A percentile compares a stretch with the other conserved stretches of the same genome.
phyloP scores from a whole-genome alignment of 495 filamentous ascomycete genomes.

The Pyrenopolyporus hunteri region DNA sequence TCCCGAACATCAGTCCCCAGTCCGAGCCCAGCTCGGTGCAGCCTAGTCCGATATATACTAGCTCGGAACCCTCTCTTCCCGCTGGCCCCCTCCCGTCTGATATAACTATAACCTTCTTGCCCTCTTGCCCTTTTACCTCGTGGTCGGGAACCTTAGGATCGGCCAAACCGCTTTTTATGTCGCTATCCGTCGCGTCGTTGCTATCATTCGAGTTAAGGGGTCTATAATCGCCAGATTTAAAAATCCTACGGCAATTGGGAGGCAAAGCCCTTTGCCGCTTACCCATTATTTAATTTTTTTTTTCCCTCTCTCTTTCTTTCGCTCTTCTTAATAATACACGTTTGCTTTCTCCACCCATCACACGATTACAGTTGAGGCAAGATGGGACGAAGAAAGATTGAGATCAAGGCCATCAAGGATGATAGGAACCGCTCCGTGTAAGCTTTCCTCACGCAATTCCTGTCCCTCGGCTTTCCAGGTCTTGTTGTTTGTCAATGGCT shows the following conservation, averaged over 20 bases:
- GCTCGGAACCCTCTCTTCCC: slow-evolving; percentile 8
- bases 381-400: slow-evolving; percentile 82
- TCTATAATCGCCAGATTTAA: slow-evolving; percentile 25
- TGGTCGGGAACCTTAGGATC: background rate
- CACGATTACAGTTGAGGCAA: slow-evolving; percentile 34
- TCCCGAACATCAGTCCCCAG: background rate
- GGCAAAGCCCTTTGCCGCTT: slow-evolving; percentile 25
- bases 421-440: slow-evolving; percentile 99
- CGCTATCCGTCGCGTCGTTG: slow-evolving; percentile 26
- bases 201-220: slow-evolving; percentile 24
- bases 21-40: background rate
- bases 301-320: slow-evolving; percentile 3
- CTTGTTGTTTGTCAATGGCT: slow-evolving; percentile 77
- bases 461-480: slow-evolving; percentile 1
- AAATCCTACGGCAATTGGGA: slow-evolving; percentile 33
- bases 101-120: slow-evolving; percentile 24
- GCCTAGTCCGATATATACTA: slow-evolving; percentile 11
- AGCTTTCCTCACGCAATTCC: slow-evolving; percentile 47
- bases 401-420: slow-evolving; percentile 99
- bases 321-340: slow-evolving; percentile 1
- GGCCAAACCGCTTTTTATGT: slow-evolving; percentile 23
- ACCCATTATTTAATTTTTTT: no score
- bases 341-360: slow-evolving; percentile 8
- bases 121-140: slow-evolving; percentile 2
- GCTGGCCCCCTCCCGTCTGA: slow-evolving; percentile 5